phyloP scores from a whole-genome alignment of 257 asterid species.

The Haberlea rhodopensis region DNA sequence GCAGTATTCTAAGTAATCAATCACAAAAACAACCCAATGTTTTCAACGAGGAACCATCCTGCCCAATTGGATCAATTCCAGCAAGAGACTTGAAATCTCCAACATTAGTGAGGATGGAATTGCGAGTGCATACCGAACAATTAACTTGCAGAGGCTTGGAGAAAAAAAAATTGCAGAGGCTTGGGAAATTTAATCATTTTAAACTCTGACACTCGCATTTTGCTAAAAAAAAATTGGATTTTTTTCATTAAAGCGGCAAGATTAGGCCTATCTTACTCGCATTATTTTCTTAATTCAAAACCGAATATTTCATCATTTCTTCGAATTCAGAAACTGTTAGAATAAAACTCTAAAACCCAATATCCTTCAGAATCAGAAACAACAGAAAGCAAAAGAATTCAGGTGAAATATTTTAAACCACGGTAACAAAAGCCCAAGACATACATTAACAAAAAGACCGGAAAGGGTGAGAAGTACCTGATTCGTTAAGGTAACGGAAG shows the following conservation, averaged over 20 bases:
- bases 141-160: too few relatives aligned
- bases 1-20: conserved; percentile 17
- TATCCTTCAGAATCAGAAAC: conserved; percentile 15
- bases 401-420: not conserved
- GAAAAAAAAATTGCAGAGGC: too few relatives aligned
- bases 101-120: not conserved
- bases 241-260: not conserved
- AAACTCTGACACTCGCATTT: not conserved
- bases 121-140: not conserved
- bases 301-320: not conserved
- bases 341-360: conserved; percentile 10
- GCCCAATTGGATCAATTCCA: conserved; percentile 15
- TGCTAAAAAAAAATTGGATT: too few relatives aligned
- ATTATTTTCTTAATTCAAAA: not conserved
- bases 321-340: conserved; percentile 9
- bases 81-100: not conserved
- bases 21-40: not conserved
- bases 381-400: not conserved
- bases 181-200: not conserved
- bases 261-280: not conserved
- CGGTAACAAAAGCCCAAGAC: not conserved
- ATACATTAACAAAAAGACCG: not conserved
- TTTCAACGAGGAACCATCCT: not conserved
- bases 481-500: conserved; percentile 90
- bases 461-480: conserved; percentile 43